phyloP scores from a whole-genome alignment of 768 basidiomycete species.

The Nevesoporus exiguus region DNA sequence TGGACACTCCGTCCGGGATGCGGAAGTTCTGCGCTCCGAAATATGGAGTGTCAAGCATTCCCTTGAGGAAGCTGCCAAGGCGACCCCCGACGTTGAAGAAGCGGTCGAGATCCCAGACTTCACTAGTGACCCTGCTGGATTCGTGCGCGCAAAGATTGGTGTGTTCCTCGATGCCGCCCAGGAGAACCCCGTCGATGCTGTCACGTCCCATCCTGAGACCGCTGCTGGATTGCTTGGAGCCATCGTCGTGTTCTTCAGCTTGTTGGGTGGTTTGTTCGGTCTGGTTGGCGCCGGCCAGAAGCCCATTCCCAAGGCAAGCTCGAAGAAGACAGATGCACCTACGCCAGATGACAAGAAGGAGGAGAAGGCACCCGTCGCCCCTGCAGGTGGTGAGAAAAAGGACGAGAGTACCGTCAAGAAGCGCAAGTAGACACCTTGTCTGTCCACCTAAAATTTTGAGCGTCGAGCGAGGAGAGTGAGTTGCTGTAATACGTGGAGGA shows the following conservation, averaged over 20 bases:
- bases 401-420: slow-evolving; percentile 69
- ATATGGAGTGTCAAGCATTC: slow-evolving; percentile 91
- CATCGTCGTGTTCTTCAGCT: slow-evolving; percentile 76
- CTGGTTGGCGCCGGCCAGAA: slow-evolving; percentile 72
- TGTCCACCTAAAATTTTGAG: slow-evolving; percentile 9
- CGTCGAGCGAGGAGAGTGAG: background rate
- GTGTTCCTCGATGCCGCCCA: slow-evolving; percentile 78
- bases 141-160: slow-evolving; percentile 73
- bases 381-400: slow-evolving; percentile 73
- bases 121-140: slow-evolving; percentile 72
- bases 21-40: slow-evolving; percentile 76
- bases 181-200: slow-evolving; percentile 71
- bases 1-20: slow-evolving; percentile 85
- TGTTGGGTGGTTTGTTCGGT: slow-evolving; percentile 78
- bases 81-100: slow-evolving; percentile 47
- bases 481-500: slow-evolving; percentile 11
- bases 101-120: slow-evolving; percentile 46
- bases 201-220: slow-evolving; percentile 88
- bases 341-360: slow-evolving; percentile 65
- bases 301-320: slow-evolving; percentile 60
- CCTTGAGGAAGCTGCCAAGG: slow-evolving; percentile 58
- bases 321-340: slow-evolving; percentile 74
- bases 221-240: slow-evolving; percentile 73
- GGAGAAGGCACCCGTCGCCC: slow-evolving; percentile 62
- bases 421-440: slow-evolving; percentile 49